These are phyloP conservation scores for Hansfordia pulvinata DNA, from an alignment of 2,329 filamentous ascomycete genomes.

Conservation along the genomic window DNA sequence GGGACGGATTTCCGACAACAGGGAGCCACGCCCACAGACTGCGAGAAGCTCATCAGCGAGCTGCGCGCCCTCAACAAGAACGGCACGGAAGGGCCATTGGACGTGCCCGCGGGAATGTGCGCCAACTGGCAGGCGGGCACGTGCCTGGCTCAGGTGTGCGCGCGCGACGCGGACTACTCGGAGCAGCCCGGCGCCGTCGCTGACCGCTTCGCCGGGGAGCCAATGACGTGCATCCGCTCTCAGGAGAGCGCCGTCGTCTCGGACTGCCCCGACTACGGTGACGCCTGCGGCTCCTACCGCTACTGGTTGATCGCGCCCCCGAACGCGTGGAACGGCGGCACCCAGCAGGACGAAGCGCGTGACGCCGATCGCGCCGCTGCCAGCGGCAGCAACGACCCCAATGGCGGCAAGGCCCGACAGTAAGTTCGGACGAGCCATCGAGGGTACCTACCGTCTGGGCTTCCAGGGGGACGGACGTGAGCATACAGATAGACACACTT, in stretches of 20 bases:
- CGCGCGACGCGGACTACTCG: background rate
- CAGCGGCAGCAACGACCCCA: too few species aligned
- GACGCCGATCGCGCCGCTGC: too few species aligned
- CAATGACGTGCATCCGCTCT: background rate
- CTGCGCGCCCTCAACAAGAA: background rate
- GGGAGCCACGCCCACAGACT: background rate
- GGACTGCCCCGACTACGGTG: background rate
- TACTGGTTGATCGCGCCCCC: too few species aligned
- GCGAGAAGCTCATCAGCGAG: background rate
- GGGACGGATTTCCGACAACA: too few species aligned
- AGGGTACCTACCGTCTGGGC: background rate
- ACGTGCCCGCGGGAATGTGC: background rate
- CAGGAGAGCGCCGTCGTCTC: background rate
- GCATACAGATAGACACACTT: too few species aligned
- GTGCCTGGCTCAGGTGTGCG: conserved; percentile 1
- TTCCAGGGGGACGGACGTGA: background rate
- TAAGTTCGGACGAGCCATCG: too few species aligned
- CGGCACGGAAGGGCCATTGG: background rate
- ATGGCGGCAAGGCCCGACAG: too few species aligned
- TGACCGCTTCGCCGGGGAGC: background rate
- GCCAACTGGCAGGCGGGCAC: conserved; percentile 1
- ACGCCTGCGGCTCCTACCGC: background rate
- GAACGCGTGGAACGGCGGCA: too few species aligned
- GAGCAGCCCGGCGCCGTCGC: background rate
- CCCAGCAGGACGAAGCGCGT: too few species aligned